Evolutionary conservation across 106 monocot genomes (phyloP).

Genomic region (Acorus calamus): DNA sequence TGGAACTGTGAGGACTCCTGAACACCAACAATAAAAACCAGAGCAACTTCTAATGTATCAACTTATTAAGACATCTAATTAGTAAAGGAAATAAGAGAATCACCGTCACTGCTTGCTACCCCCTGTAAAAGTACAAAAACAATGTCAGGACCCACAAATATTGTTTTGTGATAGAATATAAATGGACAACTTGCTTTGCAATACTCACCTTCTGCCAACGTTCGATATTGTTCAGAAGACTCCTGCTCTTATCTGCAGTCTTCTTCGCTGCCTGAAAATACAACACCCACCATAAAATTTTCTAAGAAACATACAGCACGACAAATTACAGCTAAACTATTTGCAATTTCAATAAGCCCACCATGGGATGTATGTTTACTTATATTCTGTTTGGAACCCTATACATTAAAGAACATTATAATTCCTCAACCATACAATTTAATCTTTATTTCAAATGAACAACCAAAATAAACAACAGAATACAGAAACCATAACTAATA

Average conservation of each 20-base stretch:
- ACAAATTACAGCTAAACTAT: too few species aligned
- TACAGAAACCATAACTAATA: not conserved
- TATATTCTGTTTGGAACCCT: too few species aligned
- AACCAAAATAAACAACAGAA: too few species aligned
- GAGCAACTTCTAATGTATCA: not conserved
- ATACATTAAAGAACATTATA: too few species aligned
- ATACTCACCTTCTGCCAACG: conserved; percentile 85
- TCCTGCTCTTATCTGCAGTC: conserved; percentile 76
- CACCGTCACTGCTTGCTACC: conserved; percentile 71
- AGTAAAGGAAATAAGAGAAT: conserved; percentile 5
- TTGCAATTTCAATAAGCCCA: too few species aligned
- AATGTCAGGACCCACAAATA: conserved; percentile 9
- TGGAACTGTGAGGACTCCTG: too few species aligned
- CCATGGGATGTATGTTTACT: too few species aligned
- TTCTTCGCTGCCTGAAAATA: conserved; percentile 76
- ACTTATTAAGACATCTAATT: not conserved
- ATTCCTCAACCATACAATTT: too few species aligned
- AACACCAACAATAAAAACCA: too few species aligned
- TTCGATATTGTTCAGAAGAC: conserved; percentile 78
- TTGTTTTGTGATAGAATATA: not conserved
- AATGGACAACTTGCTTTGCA: not conserved
- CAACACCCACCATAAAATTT: not conserved
- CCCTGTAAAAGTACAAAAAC: conserved; percentile 49
- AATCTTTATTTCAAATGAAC: too few species aligned
- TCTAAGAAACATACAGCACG: not conserved